Percentiles rank a stretch among this genome's conserved stretches.
Conservation (phyloP, 2,329 filamentous ascomycete genomes). For the Verticillium longisporum region DNA sequence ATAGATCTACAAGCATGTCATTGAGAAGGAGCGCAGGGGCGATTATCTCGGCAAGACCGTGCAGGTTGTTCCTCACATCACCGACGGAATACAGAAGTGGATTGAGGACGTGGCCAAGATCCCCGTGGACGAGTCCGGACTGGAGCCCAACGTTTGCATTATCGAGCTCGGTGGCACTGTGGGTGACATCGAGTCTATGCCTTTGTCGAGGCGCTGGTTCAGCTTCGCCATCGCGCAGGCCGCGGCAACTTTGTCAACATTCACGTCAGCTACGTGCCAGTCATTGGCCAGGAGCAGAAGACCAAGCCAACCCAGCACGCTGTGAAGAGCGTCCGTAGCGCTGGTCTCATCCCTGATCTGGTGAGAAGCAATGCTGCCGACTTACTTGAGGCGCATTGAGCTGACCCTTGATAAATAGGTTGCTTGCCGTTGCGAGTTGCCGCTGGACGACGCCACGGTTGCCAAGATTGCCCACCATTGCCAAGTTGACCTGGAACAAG, state of each 20-base stretch:
- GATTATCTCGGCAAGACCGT: slow-evolving; percentile 87
- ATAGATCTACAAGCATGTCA: slow-evolving; percentile 77
- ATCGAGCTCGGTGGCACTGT: neutral
- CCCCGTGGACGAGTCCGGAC: slow-evolving; percentile 76
- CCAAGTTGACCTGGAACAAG: slow-evolving; percentile 78
- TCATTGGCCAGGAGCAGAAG: slow-evolving; percentile 69
- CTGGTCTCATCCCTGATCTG: slow-evolving; percentile 66
- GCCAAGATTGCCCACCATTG: slow-evolving; percentile 87
- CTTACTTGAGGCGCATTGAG: neutral
- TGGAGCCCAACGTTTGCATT: slow-evolving; percentile 87
- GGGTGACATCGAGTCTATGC: slow-evolving; percentile 76
- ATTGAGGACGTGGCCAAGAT: slow-evolving; percentile 79
- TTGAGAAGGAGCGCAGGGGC: slow-evolving; percentile 58
- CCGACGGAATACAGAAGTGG: slow-evolving; percentile 87
- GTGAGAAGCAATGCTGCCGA: slow-evolving; percentile 30
- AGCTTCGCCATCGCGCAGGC: slow-evolving; percentile 66
- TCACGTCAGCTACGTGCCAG: slow-evolving; percentile 81
- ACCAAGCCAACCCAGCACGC: slow-evolving; percentile 95
- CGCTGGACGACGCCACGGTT: slow-evolving; percentile 66
- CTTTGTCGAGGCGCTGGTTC: slow-evolving; percentile 84
- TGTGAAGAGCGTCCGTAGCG: slow-evolving; percentile 75
- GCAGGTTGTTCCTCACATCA: slow-evolving; percentile 89
- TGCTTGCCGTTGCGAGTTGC: slow-evolving; percentile 81
- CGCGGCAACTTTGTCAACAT: slow-evolving; percentile 82
- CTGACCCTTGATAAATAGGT: slow-evolving; percentile 46